Percentiles rank a stretch among this genome's conserved stretches.
These are phyloP conservation scores for Hypoxylon intermedium DNA, from an alignment of 495 filamentous ascomycete species.

Conservation along the genomic window DNA sequence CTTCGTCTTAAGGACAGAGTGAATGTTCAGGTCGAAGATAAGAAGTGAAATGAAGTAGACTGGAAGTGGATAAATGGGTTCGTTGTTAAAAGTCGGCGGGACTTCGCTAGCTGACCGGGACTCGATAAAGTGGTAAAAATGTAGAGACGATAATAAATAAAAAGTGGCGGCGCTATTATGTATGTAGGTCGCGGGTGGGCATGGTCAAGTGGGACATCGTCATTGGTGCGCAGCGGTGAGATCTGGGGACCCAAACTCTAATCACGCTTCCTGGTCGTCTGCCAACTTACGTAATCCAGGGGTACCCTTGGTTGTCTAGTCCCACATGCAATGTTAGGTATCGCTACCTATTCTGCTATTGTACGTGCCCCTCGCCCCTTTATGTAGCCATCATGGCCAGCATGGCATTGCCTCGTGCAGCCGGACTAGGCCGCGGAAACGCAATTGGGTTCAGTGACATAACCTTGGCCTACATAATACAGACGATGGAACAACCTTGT, in stretches of 20 bases:
- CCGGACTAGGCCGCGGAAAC: background rate
- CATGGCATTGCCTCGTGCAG: background rate
- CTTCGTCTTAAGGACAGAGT: background rate
- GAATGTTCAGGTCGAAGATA: too few species aligned
- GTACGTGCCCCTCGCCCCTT: too few species aligned
- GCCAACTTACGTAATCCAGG: conserved; percentile 23
- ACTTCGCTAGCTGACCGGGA: conserved; percentile 13
- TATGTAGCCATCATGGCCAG: background rate
- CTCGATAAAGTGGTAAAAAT: conserved; percentile 23
- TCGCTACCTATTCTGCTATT: background rate
- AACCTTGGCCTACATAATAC: too few species aligned
- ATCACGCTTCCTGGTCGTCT: conserved; percentile 16
- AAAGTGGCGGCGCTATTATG: conserved; percentile 21
- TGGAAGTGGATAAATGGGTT: conserved; percentile 29
- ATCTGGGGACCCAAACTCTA: conserved; percentile 37
- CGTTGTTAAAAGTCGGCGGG: conserved; percentile 29
- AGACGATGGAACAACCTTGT: too few species aligned
- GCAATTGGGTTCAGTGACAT: too few species aligned
- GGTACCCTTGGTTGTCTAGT: background rate
- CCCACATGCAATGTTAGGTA: background rate
- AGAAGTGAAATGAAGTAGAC: background rate
- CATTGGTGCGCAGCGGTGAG: conserved; percentile 41
- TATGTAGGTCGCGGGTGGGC: conserved; percentile 33
- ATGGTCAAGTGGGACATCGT: conserved; percentile 33
- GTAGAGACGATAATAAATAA: conserved; percentile 18